phyloP scores from a whole-genome alignment of 495 filamentous ascomycete genomes.

The Pseudomonodictys pantanalensis region DNA sequence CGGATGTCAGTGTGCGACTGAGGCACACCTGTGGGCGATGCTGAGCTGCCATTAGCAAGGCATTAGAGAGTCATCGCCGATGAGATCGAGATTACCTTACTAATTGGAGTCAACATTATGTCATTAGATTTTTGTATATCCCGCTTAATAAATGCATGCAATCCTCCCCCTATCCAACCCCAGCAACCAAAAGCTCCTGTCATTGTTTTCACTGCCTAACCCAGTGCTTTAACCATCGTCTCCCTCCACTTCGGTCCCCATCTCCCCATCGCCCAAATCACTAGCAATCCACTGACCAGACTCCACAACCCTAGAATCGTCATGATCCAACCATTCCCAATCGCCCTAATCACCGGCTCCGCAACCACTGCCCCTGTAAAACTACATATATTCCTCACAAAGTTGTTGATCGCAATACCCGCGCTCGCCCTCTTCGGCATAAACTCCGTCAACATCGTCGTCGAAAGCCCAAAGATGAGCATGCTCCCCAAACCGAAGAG shows the following conservation, averaged over 20 bases:
- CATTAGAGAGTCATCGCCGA: too few relatives aligned
- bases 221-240: conserved; percentile 56
- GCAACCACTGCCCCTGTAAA: conserved; percentile 74
- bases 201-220: background rate
- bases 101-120: too few relatives aligned
- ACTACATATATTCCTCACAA: conserved; percentile 82
- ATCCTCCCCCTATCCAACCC: too few relatives aligned
- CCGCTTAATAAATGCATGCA: too few relatives aligned
- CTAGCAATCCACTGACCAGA: conserved; percentile 46
- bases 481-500: conserved; percentile 86
- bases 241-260: conserved; percentile 66
- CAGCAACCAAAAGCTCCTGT: too few relatives aligned
- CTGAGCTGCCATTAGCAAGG: too few relatives aligned
- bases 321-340: conserved; percentile 88
- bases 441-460: conserved; percentile 63
- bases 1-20: too few relatives aligned
- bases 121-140: too few relatives aligned
- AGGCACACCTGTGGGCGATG: too few relatives aligned
- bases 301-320: conserved; percentile 71
- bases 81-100: too few relatives aligned
- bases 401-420: conserved; percentile 80
- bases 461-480: conserved; percentile 66
- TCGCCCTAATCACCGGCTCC: conserved; percentile 71
- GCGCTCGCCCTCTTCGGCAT: conserved; percentile 70
- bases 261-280: conserved; percentile 64